Evolutionary conservation across 495 filamentous ascomycete genomes (phyloP).

Genomic region (Acidiella bohemica): DNA sequence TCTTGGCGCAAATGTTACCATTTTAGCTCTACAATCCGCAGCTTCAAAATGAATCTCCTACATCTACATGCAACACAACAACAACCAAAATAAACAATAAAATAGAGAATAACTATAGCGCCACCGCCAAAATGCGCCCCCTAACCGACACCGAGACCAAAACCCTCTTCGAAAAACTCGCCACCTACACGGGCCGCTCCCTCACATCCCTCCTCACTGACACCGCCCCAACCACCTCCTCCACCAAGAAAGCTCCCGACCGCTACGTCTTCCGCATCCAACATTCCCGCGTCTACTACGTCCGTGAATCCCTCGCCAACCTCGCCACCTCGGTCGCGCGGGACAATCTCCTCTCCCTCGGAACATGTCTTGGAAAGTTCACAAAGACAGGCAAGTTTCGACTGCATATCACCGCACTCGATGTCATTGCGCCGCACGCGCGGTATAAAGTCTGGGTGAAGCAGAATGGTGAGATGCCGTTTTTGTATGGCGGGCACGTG

Average conservation of each 20-base stretch:
- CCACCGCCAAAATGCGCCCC: conserved; percentile 19
- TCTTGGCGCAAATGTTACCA: conserved; percentile 11
- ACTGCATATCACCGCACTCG: conserved; percentile 69
- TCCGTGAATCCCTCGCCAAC: conserved; percentile 74
- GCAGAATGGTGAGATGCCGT: conserved; percentile 88
- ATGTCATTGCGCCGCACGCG: conserved; percentile 75
- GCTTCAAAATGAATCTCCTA: no score
- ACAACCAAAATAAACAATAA: background rate
- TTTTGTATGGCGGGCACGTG: conserved; percentile 78
- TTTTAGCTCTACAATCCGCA: no score
- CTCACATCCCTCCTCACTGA: conserved; percentile 69
- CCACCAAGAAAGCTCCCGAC: conserved; percentile 42
- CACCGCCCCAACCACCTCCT: conserved; percentile 34
- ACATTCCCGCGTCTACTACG: conserved; percentile 71
- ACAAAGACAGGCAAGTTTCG: conserved; percentile 88
- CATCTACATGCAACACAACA: no score
- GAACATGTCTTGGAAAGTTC: conserved; percentile 76
- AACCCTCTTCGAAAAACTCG: conserved; percentile 66
- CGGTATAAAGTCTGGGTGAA: conserved; percentile 93
- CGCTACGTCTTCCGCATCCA: conserved; percentile 79
- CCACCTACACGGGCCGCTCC: conserved; percentile 65
- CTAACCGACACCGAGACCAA: conserved; percentile 26
- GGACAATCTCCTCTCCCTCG: conserved; percentile 65
- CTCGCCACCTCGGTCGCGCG: conserved; percentile 73
- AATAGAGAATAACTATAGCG: background rate